Conservation (phyloP, 148 eudicot genomes). For the Rhododendron kiyosumense region DNA sequence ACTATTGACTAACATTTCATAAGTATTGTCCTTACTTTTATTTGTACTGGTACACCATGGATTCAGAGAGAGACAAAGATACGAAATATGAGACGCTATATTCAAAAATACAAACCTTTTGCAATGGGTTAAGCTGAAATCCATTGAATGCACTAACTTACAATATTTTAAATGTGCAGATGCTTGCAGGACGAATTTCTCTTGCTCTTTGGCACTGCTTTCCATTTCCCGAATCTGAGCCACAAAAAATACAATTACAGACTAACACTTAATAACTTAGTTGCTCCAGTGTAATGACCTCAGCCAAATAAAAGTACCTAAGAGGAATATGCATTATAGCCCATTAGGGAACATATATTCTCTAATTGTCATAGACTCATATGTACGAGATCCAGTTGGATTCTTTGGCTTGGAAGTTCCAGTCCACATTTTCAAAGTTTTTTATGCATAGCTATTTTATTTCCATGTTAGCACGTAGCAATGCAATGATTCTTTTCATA, state of each 20-base stretch:
- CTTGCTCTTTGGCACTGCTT: constrained; percentile 54
- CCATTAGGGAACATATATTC: not conserved
- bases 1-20: not conserved
- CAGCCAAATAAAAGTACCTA: not conserved
- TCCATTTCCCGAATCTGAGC: constrained; percentile 79
- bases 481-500: not conserved
- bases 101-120: not conserved
- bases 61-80: not conserved
- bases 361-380: not conserved
- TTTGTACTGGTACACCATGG: not conserved
- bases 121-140: not conserved
- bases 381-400: not conserved
- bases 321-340: not conserved
- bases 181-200: constrained; percentile 57
- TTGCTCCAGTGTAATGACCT: not conserved
- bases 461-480: not conserved
- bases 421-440: not conserved
- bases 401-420: not conserved
- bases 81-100: not conserved
- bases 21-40: not conserved
- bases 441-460: not conserved
- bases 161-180: constrained; percentile 49
- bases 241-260: not conserved
- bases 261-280: not conserved
- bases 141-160: constrained; percentile 18